A percentile compares a stretch with the other conserved stretches of the same genome.
These are phyloP conservation scores for Geotrichum macrosporum DNA, from an alignment of 1,139 yeast species.

Conservation along the genomic window DNA sequence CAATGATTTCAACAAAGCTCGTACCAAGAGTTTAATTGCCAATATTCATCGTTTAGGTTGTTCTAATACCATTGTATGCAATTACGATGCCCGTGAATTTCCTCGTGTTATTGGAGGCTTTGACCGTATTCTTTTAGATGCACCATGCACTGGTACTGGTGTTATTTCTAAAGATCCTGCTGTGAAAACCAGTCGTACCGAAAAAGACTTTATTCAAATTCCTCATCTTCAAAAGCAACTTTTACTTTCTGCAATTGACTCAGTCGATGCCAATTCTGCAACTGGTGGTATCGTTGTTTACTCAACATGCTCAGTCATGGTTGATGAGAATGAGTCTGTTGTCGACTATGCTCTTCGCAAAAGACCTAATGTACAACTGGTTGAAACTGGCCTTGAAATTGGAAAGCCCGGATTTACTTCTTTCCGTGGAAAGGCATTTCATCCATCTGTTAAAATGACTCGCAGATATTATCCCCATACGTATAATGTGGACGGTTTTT, in stretches of 20 bases:
- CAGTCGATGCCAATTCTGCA: slow-evolving; percentile 86
- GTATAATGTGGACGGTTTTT: slow-evolving; percentile 97
- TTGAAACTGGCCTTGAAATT: slow-evolving; percentile 87
- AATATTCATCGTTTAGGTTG: slow-evolving; percentile 97
- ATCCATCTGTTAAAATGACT: slow-evolving; percentile 69
- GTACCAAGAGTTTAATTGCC: slow-evolving; percentile 94
- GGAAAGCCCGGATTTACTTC: slow-evolving; percentile 96
- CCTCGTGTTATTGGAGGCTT: slow-evolving; percentile 98
- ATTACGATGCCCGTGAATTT: slow-evolving; percentile 97
- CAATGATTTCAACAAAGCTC: slow-evolving; percentile 91
- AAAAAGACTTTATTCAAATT: slow-evolving; percentile 91
- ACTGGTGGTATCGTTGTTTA: slow-evolving; percentile 95
- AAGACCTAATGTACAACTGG: slow-evolving; percentile 93
- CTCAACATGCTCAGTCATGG: slow-evolving; percentile 97
- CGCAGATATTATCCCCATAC: slow-evolving; percentile 98
- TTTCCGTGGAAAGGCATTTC: slow-evolving; percentile 88
- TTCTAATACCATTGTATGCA: slow-evolving; percentile 92
- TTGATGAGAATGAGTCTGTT: slow-evolving; percentile 97
- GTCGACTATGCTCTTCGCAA: slow-evolving; percentile 97
- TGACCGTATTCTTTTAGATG: slow-evolving; percentile 90
- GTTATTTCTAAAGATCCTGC: slow-evolving; percentile 97
- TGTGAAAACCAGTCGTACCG: slow-evolving; percentile 90
- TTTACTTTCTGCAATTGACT: slow-evolving; percentile 89
- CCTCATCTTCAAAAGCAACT: slow-evolving; percentile 96
- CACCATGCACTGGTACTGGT: slow-evolving; percentile 99